Percentiles rank a stretch among this genome's conserved stretches.
These are phyloP conservation scores for Cymbidium sinense DNA, from an alignment of 106 monocot genomes.

Conservation along the genomic window DNA sequence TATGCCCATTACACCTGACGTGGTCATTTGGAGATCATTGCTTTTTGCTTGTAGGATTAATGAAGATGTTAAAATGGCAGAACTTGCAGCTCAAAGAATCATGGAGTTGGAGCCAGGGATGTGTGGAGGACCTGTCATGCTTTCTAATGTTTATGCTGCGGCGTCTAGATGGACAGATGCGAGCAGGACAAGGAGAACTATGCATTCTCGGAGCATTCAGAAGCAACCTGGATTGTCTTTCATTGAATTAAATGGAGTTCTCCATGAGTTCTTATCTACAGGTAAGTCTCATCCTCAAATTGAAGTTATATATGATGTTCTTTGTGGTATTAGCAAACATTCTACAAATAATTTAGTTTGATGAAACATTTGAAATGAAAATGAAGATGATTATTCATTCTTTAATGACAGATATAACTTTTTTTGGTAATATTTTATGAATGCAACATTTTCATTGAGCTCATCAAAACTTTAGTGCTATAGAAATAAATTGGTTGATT, in stretches of 20 bases:
- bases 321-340: conserved; percentile 22
- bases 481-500: no score
- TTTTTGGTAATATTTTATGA: no score
- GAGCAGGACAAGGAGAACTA: conserved; percentile 33
- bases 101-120: conserved; percentile 42
- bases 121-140: conserved; percentile 48
- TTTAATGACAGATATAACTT: neutral
- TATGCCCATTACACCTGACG: conserved; percentile 77
- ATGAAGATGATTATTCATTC: neutral
- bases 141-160: conserved; percentile 76
- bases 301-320: conserved; percentile 26
- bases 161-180: conserved; percentile 59
- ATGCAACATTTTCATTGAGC: no score
- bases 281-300: conserved; percentile 28
- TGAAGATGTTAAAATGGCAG: conserved; percentile 47
- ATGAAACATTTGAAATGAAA: neutral
- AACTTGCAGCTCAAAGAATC: conserved; percentile 32
- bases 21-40: conserved; percentile 67
- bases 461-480: no score
- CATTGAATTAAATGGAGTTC: conserved; percentile 54
- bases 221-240: conserved; percentile 78
- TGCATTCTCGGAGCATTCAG: conserved; percentile 30
- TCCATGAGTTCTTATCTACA: conserved; percentile 57
- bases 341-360: neutral
- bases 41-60: conserved; percentile 44